These are phyloP conservation scores for Sphagnurus paluster DNA, from an alignment of 1,284 basidiomycete species.

Conservation along the genomic window DNA sequence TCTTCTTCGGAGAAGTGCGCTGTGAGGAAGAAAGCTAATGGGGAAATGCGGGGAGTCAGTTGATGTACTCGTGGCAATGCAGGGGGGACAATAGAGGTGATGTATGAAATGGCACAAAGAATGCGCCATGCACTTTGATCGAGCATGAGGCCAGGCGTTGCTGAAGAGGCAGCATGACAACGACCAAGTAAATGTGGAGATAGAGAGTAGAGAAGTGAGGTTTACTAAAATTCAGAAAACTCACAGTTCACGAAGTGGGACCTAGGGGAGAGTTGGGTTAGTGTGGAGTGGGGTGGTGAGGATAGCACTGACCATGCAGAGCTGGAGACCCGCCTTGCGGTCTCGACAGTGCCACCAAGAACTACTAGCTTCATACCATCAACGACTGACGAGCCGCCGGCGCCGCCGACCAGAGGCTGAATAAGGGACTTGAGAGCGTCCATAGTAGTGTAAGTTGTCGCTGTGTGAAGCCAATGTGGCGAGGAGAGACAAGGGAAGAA, in stretches of 20 bases:
- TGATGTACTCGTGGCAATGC: conserved; percentile 20
- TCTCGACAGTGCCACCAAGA: conserved; percentile 82
- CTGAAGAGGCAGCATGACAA: background rate
- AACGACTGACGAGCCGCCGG: conserved; percentile 72
- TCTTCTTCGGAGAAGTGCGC: conserved; percentile 85
- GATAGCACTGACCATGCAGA: conserved; percentile 63
- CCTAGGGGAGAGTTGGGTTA: conserved; percentile 38
- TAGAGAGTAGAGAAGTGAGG: too few species aligned
- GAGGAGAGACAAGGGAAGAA: conserved; percentile 3
- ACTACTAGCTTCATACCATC: conserved; percentile 86
- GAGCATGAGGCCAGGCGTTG: conserved; percentile 4
- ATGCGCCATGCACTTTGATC: too few species aligned
- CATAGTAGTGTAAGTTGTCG: conserved; percentile 41
- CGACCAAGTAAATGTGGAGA: background rate
- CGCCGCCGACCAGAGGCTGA: conserved; percentile 75
- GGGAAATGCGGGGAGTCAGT: conserved; percentile 23
- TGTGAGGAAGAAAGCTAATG: conserved; percentile 78
- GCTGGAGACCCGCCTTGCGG: conserved; percentile 74
- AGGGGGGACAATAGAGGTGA: conserved; percentile 8
- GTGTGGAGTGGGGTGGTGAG: conserved; percentile 6
- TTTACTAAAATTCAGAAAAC: conserved; percentile 29
- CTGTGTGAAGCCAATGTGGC: conserved; percentile 22
- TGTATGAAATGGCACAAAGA: conserved; percentile 4
- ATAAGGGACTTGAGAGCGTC: conserved; percentile 80
- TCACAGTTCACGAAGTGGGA: conserved; percentile 81